Base-by-base conservation (phyloP, 2,329 filamentous ascomycete species). In the Arachnopeziza araneosa region DNA sequence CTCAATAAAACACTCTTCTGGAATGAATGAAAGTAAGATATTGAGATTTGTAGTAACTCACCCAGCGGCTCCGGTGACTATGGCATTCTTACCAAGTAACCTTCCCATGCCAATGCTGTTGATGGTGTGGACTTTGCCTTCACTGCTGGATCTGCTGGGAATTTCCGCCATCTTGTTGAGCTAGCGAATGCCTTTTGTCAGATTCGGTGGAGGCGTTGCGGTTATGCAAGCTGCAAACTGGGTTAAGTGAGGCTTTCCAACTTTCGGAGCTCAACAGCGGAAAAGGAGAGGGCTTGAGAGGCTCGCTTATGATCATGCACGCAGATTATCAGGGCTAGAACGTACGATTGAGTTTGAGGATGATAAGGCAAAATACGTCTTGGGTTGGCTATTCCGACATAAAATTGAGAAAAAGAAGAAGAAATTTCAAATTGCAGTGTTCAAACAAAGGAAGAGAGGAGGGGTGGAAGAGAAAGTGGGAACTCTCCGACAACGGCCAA, bases 41-140 rank as follows among this genome's bases (percentile, higher is more conserved):
- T 50, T 62, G 60, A 44, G 49, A 30, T 54, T 44, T 61, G 55
- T 48, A 50, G 19, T 30, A 8, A 75, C 80, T 73, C 78, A 89
- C 86, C 86, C 85, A 69, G 84, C 87, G 64, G 85, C 87, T 68
- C 87, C 87, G 48, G 87, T 90, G 70, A 90, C 79, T 69, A 90
- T 71, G 7, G 74, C 71, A 61, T 76, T 75, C 63, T 74, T 75
- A 49, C 71, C 71, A 63, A 67, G 63, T 32, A 73, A 60, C 64
- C 71, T 68, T 59, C 71, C 72, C 67, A 73, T 71, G n/a, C 64
- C 65, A 55, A 73, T 59, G 59, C 70, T 70, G 64, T 74, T 74
- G 65, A 72, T 73, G 54, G 71, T 72, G 23, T 64, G 64, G 53
- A 66, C 55, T 44, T 58, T 61, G 55, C 59, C 61, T 44, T 32